Conservation (phyloP, 1,284 basidiomycete genomes). For the Cutaneotrichosporon sp. region DNA sequence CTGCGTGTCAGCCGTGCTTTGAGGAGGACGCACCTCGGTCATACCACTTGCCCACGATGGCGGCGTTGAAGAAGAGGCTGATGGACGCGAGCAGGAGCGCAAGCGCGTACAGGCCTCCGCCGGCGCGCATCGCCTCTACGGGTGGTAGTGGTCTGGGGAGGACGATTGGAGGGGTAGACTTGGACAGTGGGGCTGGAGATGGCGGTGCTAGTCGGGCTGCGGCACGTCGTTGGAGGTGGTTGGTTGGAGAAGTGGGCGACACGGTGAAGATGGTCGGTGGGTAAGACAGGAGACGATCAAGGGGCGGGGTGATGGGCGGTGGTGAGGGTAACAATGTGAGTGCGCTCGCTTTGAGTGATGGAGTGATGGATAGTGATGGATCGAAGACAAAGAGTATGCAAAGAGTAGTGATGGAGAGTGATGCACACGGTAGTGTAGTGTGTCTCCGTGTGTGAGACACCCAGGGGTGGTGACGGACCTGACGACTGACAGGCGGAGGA, state of each 20-base stretch:
- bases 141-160: not conserved
- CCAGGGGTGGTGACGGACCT: no score
- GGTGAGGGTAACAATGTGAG: no score
- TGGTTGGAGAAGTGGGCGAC: not conserved
- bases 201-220: not conserved
- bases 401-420: no score
- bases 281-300: no score
- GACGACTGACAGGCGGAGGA: no score
- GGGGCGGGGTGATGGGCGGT: not conserved
- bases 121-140: not conserved
- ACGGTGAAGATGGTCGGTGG: not conserved
- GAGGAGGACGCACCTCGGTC: not conserved
- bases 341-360: no score
- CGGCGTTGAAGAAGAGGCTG: not conserved
- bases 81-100: not conserved
- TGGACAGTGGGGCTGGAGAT: not conserved
- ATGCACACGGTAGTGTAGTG: no score
- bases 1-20: not conserved
- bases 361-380: no score
- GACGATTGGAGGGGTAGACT: not conserved
- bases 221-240: not conserved
- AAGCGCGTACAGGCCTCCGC: not conserved
- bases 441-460: no score
- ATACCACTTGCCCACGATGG: conserved; percentile 1
- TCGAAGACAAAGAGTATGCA: no score